Evolutionary conservation across 2,329 filamentous ascomycete genomes (phyloP), one percentile per base, ranked within the genome.

Genomic region (Dothideomycetes sp.): DNA sequence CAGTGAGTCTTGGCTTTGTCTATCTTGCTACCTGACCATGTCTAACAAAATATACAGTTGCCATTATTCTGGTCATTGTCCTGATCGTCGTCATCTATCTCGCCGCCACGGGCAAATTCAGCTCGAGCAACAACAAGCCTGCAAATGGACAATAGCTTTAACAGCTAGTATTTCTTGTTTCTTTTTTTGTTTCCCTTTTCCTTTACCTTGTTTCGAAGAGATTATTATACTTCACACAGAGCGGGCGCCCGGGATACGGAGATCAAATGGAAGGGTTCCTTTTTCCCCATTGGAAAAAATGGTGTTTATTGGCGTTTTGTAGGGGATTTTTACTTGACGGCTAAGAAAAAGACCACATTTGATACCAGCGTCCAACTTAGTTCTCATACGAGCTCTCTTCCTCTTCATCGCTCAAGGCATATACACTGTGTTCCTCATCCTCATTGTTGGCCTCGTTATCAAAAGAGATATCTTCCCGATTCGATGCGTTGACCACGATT

Each of bases 1-100:
- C 52, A 66, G 68, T 73, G 59, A 64, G 73, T 76, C 51, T 41
- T 49, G 22, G 7, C 12, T 11, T 24, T 49, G 34, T 16, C 15
- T 7, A 16, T 34, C n/a, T n/a, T n/a, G 12, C 9, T 29, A 22
- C 47, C 17, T 23, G n/a, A 39, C 15, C 11, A n/a, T n/a, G n/a
- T n/a, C 12, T 23, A 6, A 22, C 22, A 11, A 44, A 17, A 34
- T 9, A 13, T 9, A 33, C 31, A 51, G 49, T 63, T 33, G 34
- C 43, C 42, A 57, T 59, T 45, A 50, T 60, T 31, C 20, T 57
- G 30, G 43, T 56, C 44, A 56, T 67, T 46, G 58, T 63, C 41
- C 46, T 67, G 33, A 56, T 67, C 38, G 57, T 60, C 17, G 36
- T 60, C 20, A 61, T 60, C 19, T 56, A 54, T 37, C 51, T 52